A percentile compares a stretch with the other conserved stretches of the same genome.
phyloP scores from a whole-genome alignment of 1,284 basidiomycete genomes.

The Anthracocystis setariae region DNA sequence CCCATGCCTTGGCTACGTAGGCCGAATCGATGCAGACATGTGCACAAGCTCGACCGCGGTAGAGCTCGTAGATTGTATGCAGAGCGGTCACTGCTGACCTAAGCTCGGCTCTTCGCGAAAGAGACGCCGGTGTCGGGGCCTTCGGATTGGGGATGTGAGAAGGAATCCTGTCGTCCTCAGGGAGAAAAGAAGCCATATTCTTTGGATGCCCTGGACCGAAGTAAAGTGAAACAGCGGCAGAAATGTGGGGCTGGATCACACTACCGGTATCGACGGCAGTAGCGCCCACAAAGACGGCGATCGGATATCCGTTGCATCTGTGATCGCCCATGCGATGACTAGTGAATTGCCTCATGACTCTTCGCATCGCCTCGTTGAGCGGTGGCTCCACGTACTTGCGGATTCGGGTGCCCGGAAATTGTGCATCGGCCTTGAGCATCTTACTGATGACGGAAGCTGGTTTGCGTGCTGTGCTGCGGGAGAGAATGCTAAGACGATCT shows the following conservation, averaged over 20 bases:
- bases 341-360: conserved; percentile 53
- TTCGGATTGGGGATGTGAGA: conserved; percentile 50
- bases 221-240: conserved; percentile 44
- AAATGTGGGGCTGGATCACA: conserved; percentile 48
- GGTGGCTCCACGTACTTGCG: conserved; percentile 50
- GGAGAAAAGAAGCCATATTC: conserved; percentile 49
- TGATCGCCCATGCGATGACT: conserved; percentile 52
- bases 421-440: conserved; percentile 40
- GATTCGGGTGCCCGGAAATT: conserved; percentile 46
- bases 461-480: conserved; percentile 29
- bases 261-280: conserved; percentile 47
- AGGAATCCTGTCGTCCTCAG: conserved; percentile 41
- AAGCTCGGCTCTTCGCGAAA: conserved; percentile 55
- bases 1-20: conserved; percentile 64
- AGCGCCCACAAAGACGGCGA: conserved; percentile 55
- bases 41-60: conserved; percentile 49
- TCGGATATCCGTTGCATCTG: conserved; percentile 48
- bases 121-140: conserved; percentile 40
- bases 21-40: conserved; percentile 62
- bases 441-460: conserved; percentile 26
- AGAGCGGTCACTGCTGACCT: conserved; percentile 50
- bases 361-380: conserved; percentile 48
- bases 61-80: conserved; percentile 47
- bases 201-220: conserved; percentile 50
- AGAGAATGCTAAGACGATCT: conserved; percentile 30